phyloP scores from a whole-genome alignment of 441 rosid species.

The Populus hybrid region DNA sequence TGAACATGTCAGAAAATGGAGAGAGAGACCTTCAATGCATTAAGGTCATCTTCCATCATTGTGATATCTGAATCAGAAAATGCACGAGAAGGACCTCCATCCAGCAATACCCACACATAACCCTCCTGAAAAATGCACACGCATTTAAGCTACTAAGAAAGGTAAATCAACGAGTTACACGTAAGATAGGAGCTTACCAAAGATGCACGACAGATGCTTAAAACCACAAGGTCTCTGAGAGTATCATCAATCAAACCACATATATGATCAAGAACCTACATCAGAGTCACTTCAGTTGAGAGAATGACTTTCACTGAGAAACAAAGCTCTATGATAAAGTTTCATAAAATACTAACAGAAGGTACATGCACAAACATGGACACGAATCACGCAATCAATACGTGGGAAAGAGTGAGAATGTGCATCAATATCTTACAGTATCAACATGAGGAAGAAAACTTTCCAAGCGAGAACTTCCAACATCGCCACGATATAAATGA shows the following conservation, averaged over 20 bases:
- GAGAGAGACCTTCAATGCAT: conserved; percentile 59
- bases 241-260: conserved; percentile 79
- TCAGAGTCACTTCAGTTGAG: conserved; percentile 25
- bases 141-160: conserved; percentile 11
- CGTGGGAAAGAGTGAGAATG: conserved; percentile 8
- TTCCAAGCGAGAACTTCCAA: conserved; percentile 84
- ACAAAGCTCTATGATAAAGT: background rate
- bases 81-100: conserved; percentile 97
- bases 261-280: conserved; percentile 77
- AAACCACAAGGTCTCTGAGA: conserved; percentile 79
- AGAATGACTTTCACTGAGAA: conserved; percentile 9
- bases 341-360: background rate
- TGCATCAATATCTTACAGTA: conserved; percentile 48
- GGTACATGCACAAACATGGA: background rate
- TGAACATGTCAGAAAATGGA: too few species aligned
- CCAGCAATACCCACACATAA: conserved; percentile 78
- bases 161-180: conserved; percentile 6
- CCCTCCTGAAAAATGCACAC: conserved; percentile 54
- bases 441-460: conserved; percentile 71
- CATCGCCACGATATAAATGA: conserved; percentile 66
- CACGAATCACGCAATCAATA: background rate
- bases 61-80: conserved; percentile 77
- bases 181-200: conserved; percentile 41
- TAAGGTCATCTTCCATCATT: conserved; percentile 86
- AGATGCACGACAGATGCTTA: conserved; percentile 72